Evolutionary conservation across 2,329 filamentous ascomycete species (phyloP), one percentile per base, ranked within the genome.

Genomic region (Microthyrium microscopicum): DNA sequence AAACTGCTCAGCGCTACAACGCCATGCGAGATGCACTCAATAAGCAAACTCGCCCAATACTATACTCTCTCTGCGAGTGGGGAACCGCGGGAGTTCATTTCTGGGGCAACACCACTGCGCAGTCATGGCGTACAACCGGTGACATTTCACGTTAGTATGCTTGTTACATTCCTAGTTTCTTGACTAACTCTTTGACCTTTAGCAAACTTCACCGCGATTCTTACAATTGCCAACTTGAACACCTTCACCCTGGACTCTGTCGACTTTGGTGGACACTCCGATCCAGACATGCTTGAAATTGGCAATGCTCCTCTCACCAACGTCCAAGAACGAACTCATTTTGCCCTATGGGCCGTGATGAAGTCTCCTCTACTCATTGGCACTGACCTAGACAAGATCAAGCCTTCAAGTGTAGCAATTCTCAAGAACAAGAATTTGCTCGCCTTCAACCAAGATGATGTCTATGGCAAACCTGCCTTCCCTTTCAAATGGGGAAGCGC

Each of bases 11-110:
- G 19, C 57, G 68, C 6, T 73, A 60, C 46, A 44, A 42, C 4
- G 39, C 43, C 15, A 72, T 73, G 68, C 54, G 61, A n/a, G 58
- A 69, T 43, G 63, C 63, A 1, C 50, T 71, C 3, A 43, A 55
- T 1, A 53, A 37, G 4, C 56, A 61, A 33, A 50, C 58, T 30
- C 51, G 57, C 11, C 53, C 57, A 0, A 69, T 70, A 9, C 45
- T 64, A 4, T 70, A 62, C 46, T 62, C 55, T 8, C 49, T 71
- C 11, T 71, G 66, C 43, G 55, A 62, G 20, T 70, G 67, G 66
- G 68, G 68, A 4, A 45, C 56, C 12, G 64, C 60, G 0, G 51
- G 60, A 12, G 64, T 70, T 4, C 56, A 60, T 33, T 43, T 46
- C 3, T 71, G 66, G 64, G 68, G 60, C 5, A 58, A 58, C 35